Base-by-base conservation (phyloP, 2,329 filamentous ascomycete species). In the Cryphonectria radicalis region DNA sequence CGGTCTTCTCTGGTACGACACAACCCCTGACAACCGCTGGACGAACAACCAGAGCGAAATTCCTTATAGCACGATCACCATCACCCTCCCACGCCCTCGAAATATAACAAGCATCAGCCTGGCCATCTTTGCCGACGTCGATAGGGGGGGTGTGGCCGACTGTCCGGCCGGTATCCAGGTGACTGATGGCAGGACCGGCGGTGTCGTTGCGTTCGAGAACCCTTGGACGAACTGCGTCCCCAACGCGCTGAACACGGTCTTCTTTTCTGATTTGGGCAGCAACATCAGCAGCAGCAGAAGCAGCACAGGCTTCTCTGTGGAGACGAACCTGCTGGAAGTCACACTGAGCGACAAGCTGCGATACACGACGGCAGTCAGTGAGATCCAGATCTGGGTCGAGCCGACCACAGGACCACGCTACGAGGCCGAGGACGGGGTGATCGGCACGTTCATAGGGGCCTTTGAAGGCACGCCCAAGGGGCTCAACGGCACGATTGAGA, bases 391-490 rank as follows among this genome's bases (percentile, higher is more conserved):
- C 25, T 55, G 65, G 53, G 60, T 63, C 22, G 19, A 28, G 35
- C 4, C 42, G 3, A 11, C 2, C 43, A 35, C 43, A 6, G 42
- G 42, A 14, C 42, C 63, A 28, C 63, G 42, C 63, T 66, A 66
- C 46, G 43, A 66, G 46, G 63, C 63, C 43, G 46, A 66, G 46
- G 63, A 66, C 63, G 63, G 43, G 1, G 43, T 66, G 28, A 66
- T 66, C 14, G 42, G 42, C 6, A 55, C 25, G 2, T 66, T 66
- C 11, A 50, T 35, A 8, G n/a, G 63, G 63, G 28, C 42, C n/a
- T 66, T 66, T 53, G 63, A 66, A 28, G 63, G 42, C 11, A 32
- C n/a, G 28, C 40, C 46, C 28, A 22, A 17, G 2, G 42, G 63
- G 13, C 43, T 66, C 13, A 66, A 66, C 8, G 28, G 63, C 25